Base-by-base conservation (phyloP, 192 early-diverging fungal genomes). In the Dispira simplex region DNA sequence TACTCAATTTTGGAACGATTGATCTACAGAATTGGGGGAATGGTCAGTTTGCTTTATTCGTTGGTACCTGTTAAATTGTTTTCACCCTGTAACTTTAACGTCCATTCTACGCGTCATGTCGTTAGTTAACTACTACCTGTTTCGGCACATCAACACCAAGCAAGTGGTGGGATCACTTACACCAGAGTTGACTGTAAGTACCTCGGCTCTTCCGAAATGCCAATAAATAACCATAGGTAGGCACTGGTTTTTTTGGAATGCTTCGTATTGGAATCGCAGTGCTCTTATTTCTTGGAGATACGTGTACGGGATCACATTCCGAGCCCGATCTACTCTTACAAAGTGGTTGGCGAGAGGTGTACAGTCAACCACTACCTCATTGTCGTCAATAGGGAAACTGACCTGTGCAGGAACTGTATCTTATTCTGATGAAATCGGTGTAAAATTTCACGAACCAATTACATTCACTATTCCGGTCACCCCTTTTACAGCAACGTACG, bases 141-240 rank as follows among this genome's bases (percentile, higher is more conserved):
- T 70, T 65, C 73, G 76, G 46, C 65, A 78, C 62, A 73, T 78
- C 21, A 66, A 70, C 52, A 78, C 73, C 64, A 71, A 66, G n/a
- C 76, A 78, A 54, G 71, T 78, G 18, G n/a, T 62, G n/a, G 59
- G 59, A 44, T 62, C 59, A 10, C 18, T 62, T 43, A 45, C 59
- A 5, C 59, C 59, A 10, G 18, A 21, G 16, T 39, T 62, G 16
- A 46, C 39, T 11, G 59, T 62, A 45, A 44, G 59, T 45, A 12
- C n/a, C 6, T 44, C 44, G 20, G 59, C 3, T 20, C 59, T 18
- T 21, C 20, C 51, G 20, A 20, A 18, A 26, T 11, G 11, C 10
- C 21, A 23, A 23, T 51, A 23, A 23, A 16, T 51, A 23, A 20
- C 26, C 18, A 11, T 2, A 26, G 1, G n/a, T n/a, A 0, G 10